Conservation (phyloP, 345 rosid genomes). For the Turritis glabra region DNA sequence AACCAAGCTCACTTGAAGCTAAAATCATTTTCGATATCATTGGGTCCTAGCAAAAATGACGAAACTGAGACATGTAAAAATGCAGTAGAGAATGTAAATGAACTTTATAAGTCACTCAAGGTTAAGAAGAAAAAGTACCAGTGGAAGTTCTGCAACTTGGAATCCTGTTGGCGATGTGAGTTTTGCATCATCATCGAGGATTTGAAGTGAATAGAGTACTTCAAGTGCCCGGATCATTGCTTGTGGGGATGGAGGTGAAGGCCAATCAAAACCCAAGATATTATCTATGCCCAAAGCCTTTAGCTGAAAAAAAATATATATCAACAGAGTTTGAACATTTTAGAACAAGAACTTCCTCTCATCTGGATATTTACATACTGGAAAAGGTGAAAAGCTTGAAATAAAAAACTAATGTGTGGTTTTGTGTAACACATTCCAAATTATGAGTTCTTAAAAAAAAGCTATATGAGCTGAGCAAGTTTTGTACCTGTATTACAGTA, state of each 20-base stretch:
- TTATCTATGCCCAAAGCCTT: constrained; percentile 97
- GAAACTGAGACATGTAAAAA: constrained; percentile 2
- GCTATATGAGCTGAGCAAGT: constrained; percentile 20
- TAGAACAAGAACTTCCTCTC: constrained; percentile 17
- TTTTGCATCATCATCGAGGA: constrained; percentile 95
- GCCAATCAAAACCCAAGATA: constrained; percentile 93
- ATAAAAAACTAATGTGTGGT: not conserved
- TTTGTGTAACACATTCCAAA: not conserved
- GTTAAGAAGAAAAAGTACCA: constrained; percentile 44
- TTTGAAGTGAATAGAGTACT: constrained; percentile 85
- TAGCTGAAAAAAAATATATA: constrained; percentile 49
- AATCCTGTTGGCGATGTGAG: constrained; percentile 96
- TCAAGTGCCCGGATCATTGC: constrained; percentile 93
- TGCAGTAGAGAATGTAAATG: constrained; percentile 9
- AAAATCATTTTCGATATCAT: constrained; percentile 93
- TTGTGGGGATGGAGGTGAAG: constrained; percentile 91
- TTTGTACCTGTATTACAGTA: constrained; percentile 78
- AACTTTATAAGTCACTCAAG: not conserved
- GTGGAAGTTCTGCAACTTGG: constrained; percentile 96
- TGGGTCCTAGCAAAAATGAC: constrained; percentile 62
- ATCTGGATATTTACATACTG: not conserved
- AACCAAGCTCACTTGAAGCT: constrained; percentile 85
- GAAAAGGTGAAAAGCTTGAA: not conserved
- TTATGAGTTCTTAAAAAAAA: not conserved
- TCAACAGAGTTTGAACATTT: not conserved